Evolutionary conservation across 805 yeast genomes (phyloP).

Genomic region (Nakazawaea ernobii): DNA sequence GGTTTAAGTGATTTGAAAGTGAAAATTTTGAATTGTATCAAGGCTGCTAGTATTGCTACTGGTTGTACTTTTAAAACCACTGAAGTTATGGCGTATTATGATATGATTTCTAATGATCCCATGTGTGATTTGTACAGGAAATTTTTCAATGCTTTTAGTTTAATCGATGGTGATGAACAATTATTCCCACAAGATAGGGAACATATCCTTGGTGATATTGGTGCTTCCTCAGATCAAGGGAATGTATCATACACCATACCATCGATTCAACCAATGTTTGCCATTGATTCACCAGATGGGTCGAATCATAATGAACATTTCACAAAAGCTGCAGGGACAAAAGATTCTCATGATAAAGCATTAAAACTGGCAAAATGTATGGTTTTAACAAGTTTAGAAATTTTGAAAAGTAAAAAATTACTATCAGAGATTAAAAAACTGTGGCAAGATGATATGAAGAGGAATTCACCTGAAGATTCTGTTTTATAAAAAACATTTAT

Average conservation of each 20-base stretch:
- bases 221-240: conserved; percentile 21
- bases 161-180: conserved; percentile 7
- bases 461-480: conserved; percentile 10
- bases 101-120: conserved; percentile 17
- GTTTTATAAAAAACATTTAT: too few relatives aligned
- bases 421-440: conserved; percentile 11
- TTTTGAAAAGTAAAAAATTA: conserved; percentile 14
- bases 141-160: conserved; percentile 14
- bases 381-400: conserved; percentile 16
- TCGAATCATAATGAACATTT: conserved; percentile 19
- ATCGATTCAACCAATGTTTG: conserved; percentile 19
- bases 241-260: conserved; percentile 20
- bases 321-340: conserved; percentile 13
- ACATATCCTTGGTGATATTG: conserved; percentile 12
- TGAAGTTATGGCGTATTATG: conserved; percentile 22
- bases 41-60: conserved; percentile 23
- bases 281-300: conserved; percentile 15
- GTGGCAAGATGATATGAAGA: conserved; percentile 15
- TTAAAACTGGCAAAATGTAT: conserved; percentile 17
- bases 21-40: conserved; percentile 24
- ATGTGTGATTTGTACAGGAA: conserved; percentile 15
- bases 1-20: conserved; percentile 15
- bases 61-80: conserved; percentile 27
- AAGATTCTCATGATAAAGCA: conserved; percentile 14
- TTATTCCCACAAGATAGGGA: conserved; percentile 9